Base-by-base conservation (phyloP, 2,329 filamentous ascomycete species). In the Sordariomycetes sp. region DNA sequence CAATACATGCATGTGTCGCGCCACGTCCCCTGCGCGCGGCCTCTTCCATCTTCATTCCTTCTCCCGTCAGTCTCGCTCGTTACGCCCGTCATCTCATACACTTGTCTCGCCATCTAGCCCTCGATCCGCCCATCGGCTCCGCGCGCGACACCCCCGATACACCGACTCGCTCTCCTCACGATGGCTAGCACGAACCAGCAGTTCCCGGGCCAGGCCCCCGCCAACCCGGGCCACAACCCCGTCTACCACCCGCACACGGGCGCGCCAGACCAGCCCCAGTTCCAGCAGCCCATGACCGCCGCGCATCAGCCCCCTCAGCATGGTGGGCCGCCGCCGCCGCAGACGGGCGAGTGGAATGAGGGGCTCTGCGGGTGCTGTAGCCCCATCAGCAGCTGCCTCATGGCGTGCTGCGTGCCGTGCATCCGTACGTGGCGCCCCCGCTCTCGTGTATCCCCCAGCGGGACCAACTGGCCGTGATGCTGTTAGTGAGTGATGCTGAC, bases 371-470 rank as follows among this genome's bases (percentile, higher is more conserved):
- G 70, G 64, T 78, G 76, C 68, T 67, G 66, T 24, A 54, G 37
- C 20, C 74, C 74, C 20, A 69, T 70, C 63, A 67, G 65, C 28
- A 69, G 65, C 54, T 77, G 74, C 61, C 62, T 72, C 53, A 64
- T 77, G 34, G 69, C 67, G 53, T 69, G 68, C 37, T 76, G 67
- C 55, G 63, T 74, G 57, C 76, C 76, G 12, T 78, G 76, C 60
- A 62, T 78, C 25, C 65, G 75, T 78, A 67, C 54, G 75, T 73
- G 24, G 32, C 40, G 16, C 40, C 18, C 18, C 12, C 18, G 12
- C 11, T 16, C 37, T 40, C 6, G 3, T 16, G 3, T 32, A 34
- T 48, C 43, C 20, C 22, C 60, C 43, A 51, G 48, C 16, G 25
- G 50, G 11, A 32, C n/a, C n/a, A n/a, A n/a, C 37, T 43, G 34